Evolutionary conservation across 352 stramenopile species (phyloP).

Genomic region (Pythium folliculosum): DNA sequence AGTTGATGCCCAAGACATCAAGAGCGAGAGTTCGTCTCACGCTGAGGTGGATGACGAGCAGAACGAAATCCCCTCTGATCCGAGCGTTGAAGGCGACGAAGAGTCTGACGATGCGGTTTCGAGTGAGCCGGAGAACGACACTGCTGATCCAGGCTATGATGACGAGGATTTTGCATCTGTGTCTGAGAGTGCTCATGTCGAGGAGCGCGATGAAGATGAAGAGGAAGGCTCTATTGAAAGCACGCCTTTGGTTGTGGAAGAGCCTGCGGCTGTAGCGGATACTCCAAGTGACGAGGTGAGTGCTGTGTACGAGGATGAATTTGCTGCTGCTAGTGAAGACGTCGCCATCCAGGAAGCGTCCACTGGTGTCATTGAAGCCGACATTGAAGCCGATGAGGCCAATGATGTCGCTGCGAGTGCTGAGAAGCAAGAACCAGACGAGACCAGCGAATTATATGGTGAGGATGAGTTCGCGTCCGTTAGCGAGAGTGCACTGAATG

Average conservation of each 20-base stretch:
- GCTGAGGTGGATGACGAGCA: background rate
- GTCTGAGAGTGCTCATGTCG: conserved; percentile 18
- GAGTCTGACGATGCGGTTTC: conserved; percentile 2
- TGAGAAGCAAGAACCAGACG: background rate
- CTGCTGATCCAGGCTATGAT: conserved; percentile 16
- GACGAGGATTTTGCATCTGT: conserved; percentile 50
- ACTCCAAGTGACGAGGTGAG: background rate
- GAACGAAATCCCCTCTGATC: conserved; percentile 10
- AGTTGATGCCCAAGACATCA: background rate
- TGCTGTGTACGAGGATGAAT: conserved; percentile 14
- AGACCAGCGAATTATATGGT: conserved; percentile 12
- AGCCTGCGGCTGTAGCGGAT: background rate
- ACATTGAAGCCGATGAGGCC: background rate
- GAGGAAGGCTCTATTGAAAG: conserved; percentile 12
- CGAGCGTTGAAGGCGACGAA: background rate
- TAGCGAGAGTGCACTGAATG: conserved; percentile 15
- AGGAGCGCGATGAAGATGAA: conserved; percentile 6
- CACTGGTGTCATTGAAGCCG: background rate
- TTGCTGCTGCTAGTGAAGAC: conserved; percentile 31
- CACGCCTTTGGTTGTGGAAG: background rate
- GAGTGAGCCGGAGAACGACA: background rate
- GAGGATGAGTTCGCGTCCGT: conserved; percentile 47
- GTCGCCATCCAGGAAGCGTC: background rate
- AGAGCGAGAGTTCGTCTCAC: background rate
- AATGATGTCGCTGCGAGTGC: background rate